Evolutionary conservation across 2,329 filamentous ascomycete genomes (phyloP), one percentile per base, ranked within the genome.

Genomic region (Penicillium hordei): DNA sequence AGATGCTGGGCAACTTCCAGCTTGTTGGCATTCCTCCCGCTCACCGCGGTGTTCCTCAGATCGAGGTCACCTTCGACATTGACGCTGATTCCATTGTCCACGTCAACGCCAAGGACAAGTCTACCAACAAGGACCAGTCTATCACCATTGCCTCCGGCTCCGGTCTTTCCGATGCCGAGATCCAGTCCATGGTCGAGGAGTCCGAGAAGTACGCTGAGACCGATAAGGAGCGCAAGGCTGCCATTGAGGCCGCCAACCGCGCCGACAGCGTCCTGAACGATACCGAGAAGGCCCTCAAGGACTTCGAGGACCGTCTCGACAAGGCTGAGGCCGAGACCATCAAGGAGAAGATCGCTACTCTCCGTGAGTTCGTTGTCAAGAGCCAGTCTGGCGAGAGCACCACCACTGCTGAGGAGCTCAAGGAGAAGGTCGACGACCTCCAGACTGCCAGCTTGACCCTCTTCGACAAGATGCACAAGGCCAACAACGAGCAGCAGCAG

Each of bases 391-490:
- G 93, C 65, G 94, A 99, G 83, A 87, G 88, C 72, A 86, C 82
- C 62, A 86, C 90, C 72, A 95, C 91, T 60, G 90, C 93, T 51
- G 90, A 90, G 65, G 90, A 97, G 80, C 89, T 99, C 79, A 97
- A 97, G 90, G 87, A 91, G 82, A 97, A 97, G 91, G 95, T 91
- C 71, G 94, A 97, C 68, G 93, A 97, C 80, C 90, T 99, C 75
- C 94, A 97, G 83, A 90, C 89, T 77, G 91, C 93, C 68, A 93
- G 89, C 79, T 83, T 99, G 81, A 96, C 90, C 81, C 88, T 97
- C 73, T 97, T 99, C 79, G 94, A 97, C 83, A 97, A 97, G 89
- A 96, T 99, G 91, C 93, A 99, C 90, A 95, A 96, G 85, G 91
- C 93, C 68, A 89, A 91, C 70, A 77, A 80, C 68, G 89, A 93